phyloP scores from a whole-genome alignment of 805 yeast genomes.

The Yueomyces sp. region DNA sequence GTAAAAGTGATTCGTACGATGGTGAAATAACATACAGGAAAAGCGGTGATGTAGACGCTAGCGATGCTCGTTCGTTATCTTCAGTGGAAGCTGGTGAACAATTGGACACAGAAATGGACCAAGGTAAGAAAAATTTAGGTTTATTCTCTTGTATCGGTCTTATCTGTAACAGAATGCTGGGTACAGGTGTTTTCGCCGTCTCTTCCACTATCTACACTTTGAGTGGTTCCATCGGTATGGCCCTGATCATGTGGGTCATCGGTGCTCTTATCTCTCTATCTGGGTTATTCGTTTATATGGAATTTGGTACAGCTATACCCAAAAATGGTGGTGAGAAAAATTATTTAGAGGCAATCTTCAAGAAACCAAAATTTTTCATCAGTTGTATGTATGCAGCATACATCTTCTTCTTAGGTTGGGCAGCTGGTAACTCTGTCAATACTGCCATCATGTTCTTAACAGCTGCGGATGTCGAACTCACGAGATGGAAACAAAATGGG shows the following conservation, averaged over 20 bases:
- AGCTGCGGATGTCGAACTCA: conserved; percentile 56
- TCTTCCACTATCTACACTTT: conserved; percentile 41
- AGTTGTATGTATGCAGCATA: conserved; percentile 58
- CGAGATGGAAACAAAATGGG: conserved; percentile 67
- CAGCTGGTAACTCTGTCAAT: conserved; percentile 70
- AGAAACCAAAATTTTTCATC: conserved; percentile 54
- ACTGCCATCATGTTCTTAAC: conserved; percentile 65
- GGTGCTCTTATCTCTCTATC: conserved; percentile 58
- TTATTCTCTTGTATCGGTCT: conserved; percentile 48
- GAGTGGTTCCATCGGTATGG: conserved; percentile 57
- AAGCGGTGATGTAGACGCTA: background rate
- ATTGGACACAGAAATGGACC: conserved; percentile 26
- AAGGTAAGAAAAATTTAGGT: conserved; percentile 34
- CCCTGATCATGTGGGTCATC: conserved; percentile 60
- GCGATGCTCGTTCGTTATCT: conserved; percentile 1
- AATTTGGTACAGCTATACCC: conserved; percentile 65
- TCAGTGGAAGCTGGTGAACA: conserved; percentile 19
- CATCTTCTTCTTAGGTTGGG: conserved; percentile 70
- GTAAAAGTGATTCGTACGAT: background rate
- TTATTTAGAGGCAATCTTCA: conserved; percentile 59
- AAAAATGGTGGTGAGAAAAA: conserved; percentile 82
- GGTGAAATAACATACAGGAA: background rate
- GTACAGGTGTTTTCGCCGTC: conserved; percentile 66
- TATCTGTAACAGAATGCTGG: conserved; percentile 56
- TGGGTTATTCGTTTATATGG: conserved; percentile 62